These are phyloP conservation scores for Gliomastix tumulicola DNA, from an alignment of 2,329 filamentous ascomycete genomes.

Conservation along the genomic window DNA sequence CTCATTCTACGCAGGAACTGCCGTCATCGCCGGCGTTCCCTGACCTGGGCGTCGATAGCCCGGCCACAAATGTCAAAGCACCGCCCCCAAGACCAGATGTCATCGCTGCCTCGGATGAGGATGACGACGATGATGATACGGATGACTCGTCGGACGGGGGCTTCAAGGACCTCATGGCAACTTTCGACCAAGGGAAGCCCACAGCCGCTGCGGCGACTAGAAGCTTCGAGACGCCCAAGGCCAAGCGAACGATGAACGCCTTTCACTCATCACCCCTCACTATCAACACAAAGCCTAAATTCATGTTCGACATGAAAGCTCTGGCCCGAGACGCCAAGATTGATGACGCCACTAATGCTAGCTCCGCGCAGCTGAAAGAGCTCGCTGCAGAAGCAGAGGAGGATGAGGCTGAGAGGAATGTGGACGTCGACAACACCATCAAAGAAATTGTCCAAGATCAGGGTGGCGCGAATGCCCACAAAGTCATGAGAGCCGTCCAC, in stretches of 20 bases:
- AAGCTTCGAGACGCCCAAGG: conserved; percentile 32
- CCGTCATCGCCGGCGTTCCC: too few relatives aligned
- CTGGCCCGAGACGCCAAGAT: conserved; percentile 52
- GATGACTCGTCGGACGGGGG: conserved; percentile 49
- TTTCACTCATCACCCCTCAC: conserved; percentile 41
- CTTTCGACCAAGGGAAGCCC: conserved; percentile 16
- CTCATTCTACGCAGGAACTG: too few relatives aligned
- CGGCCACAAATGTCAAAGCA: too few relatives aligned
- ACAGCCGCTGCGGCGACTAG: conserved; percentile 11
- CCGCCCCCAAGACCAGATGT: too few relatives aligned
- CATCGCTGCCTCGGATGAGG: conserved; percentile 7
- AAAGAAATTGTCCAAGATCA: conserved; percentile 24
- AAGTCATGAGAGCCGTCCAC: conserved; percentile 40
- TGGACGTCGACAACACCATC: conserved; percentile 9
- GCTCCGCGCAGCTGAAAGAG: conserved; percentile 35
- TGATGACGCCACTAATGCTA: conserved; percentile 53
- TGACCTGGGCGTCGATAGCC: too few relatives aligned
- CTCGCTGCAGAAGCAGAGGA: conserved; percentile 12
- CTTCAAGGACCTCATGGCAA: conserved; percentile 39
- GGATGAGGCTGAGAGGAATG: background rate
- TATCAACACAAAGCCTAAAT: conserved; percentile 35
- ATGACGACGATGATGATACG: conserved; percentile 60
- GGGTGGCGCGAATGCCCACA: conserved; percentile 35
- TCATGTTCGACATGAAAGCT: conserved; percentile 57
- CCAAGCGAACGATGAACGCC: conserved; percentile 35